Evolutionary conservation across 305 asterid species (phyloP).

Genomic region (Fraxinus nigra): DNA sequence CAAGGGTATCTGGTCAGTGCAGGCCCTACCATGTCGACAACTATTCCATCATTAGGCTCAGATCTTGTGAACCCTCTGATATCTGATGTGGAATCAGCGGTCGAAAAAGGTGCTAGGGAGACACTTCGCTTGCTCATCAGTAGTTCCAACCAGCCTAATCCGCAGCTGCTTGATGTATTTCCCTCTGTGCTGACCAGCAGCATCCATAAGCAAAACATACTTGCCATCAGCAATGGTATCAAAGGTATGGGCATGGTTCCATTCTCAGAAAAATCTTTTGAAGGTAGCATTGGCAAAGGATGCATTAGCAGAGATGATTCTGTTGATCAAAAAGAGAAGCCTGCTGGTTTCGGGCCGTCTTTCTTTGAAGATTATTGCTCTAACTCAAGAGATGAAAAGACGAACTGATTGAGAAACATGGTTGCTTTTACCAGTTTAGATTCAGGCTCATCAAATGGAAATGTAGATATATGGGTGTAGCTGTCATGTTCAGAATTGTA

Average conservation of each 20-base stretch:
- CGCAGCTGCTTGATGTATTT: constrained; percentile 47
- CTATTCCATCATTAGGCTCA: constrained; percentile 54
- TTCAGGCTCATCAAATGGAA: constrained; percentile 6
- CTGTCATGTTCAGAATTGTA: constrained; percentile 17
- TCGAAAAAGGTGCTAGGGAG: constrained; percentile 58
- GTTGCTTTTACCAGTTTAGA: constrained; percentile 17
- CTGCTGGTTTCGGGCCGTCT: constrained; percentile 36
- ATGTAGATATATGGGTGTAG: constrained; percentile 35
- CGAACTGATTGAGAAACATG: constrained; percentile 20
- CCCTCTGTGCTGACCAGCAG: constrained; percentile 47
- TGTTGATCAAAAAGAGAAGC: constrained; percentile 41
- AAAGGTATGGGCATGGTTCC: constrained; percentile 43
- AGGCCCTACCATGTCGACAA: constrained; percentile 58
- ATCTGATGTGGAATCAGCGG: constrained; percentile 52
- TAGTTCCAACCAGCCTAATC: constrained; percentile 58
- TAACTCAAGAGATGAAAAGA: constrained; percentile 18
- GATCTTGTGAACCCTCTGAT: constrained; percentile 58
- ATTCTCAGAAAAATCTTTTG: constrained; percentile 35
- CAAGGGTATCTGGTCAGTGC: constrained; percentile 90
- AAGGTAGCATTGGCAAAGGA: constrained; percentile 13
- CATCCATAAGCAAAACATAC: constrained; percentile 33
- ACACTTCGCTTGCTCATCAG: constrained; percentile 46
- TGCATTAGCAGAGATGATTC: constrained; percentile 21
- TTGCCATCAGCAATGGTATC: constrained; percentile 37
- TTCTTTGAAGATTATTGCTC: constrained; percentile 11